A percentile compares a stretch with the other conserved stretches of the same genome.
Evolutionary conservation across 768 basidiomycete species (phyloP).

Genomic region (Leucosporidium creatinivorum): DNA sequence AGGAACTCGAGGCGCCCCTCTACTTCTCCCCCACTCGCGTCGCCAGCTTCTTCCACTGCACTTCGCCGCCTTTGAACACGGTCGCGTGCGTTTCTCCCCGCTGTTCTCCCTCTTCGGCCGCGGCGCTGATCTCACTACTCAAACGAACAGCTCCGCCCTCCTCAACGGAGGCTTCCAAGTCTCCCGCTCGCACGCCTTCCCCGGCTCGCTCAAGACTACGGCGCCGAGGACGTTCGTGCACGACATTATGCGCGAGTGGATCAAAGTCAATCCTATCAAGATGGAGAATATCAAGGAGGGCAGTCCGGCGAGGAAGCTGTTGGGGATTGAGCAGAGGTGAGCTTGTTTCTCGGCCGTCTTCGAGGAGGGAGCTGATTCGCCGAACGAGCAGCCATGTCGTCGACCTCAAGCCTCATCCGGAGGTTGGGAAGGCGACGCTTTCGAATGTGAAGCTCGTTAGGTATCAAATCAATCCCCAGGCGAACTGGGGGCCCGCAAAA

Average conservation of each 20-base stretch:
- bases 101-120: constrained; percentile 17
- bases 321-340: constrained; percentile 64
- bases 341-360: constrained; percentile 30
- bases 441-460: constrained; percentile 70
- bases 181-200: constrained; percentile 80
- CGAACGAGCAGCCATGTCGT: constrained; percentile 49
- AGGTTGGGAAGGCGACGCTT: constrained; percentile 51
- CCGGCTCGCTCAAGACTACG: constrained; percentile 86
- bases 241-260: constrained; percentile 78
- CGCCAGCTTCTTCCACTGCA: constrained; percentile 72
- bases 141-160: constrained; percentile 72
- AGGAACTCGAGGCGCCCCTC: constrained; percentile 74
- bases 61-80: constrained; percentile 65
- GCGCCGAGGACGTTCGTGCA: constrained; percentile 64
- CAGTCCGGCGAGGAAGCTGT: constrained; percentile 61
- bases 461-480: constrained; percentile 84
- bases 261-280: constrained; percentile 70
- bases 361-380: neutral
- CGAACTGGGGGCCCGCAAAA: constrained; percentile 81
- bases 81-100: constrained; percentile 54
- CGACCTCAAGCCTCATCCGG: constrained; percentile 70
- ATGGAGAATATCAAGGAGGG: constrained; percentile 69
- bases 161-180: constrained; percentile 75
- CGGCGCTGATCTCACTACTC: too few relatives aligned
- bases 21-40: constrained; percentile 80